Evolutionary conservation across 202 grass and related monocot genomes (phyloP).

Genomic region (Dendrocalamus latiflorus): DNA sequence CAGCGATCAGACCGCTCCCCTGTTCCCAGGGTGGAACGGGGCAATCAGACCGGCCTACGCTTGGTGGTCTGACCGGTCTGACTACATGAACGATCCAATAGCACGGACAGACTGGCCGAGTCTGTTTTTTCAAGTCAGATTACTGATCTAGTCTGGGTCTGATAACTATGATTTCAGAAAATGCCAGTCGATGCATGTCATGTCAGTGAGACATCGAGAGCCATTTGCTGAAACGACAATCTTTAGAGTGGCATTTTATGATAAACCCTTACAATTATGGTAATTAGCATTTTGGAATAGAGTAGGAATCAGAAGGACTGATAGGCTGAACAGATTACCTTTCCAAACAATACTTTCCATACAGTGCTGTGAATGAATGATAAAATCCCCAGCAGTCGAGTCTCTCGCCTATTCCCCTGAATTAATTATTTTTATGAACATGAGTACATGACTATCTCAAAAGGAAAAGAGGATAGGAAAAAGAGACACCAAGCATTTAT

Average conservation of each 20-base stretch:
- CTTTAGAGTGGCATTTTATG: neutral
- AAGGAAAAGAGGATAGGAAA: neutral
- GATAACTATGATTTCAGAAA: neutral
- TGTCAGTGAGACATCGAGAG: neutral
- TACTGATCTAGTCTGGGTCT: neutral
- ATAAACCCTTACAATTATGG: neutral
- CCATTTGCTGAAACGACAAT: neutral
- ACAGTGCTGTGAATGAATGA: constrained; percentile 96
- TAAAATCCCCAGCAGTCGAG: constrained; percentile 74
- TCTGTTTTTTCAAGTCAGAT: neutral
- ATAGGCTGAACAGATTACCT: constrained; percentile 47
- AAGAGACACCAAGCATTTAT: neutral
- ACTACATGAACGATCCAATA: neutral
- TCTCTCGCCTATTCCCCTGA: constrained; percentile 96
- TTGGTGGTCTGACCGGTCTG: too few relatives aligned
- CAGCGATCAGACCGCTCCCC: too few relatives aligned
- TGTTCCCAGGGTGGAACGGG: too few relatives aligned
- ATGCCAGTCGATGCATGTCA: neutral
- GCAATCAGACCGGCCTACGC: too few relatives aligned
- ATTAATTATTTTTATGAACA: constrained; percentile 12
- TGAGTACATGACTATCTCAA: neutral
- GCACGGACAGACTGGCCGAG: neutral
- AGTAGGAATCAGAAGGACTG: neutral
- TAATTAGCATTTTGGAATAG: neutral
- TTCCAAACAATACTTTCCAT: constrained; percentile 99